These are phyloP conservation scores for Omphalotus olearius DNA, from an alignment of 1,284 basidiomycete genomes.

Conservation along the genomic window DNA sequence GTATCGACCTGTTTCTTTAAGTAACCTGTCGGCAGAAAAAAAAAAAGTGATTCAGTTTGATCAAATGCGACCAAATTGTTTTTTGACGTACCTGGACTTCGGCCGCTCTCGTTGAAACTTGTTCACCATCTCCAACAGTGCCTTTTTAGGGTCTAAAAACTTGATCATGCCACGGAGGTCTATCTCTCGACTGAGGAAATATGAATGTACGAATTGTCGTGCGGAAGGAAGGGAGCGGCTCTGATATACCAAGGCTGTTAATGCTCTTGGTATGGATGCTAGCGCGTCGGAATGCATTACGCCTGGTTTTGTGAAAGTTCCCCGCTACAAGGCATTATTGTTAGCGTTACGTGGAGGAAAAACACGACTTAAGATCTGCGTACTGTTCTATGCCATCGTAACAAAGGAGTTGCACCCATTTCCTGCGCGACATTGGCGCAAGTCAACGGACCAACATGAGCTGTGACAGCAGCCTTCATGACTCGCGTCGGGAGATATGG, in stretches of 20 bases:
- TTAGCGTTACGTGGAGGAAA: conserved; percentile 8
- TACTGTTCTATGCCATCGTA: conserved; percentile 71
- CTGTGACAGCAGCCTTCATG: conserved; percentile 86
- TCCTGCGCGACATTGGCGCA: conserved; percentile 83
- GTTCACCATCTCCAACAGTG: conserved; percentile 71
- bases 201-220: conserved; percentile 79
- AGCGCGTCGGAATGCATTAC: conserved; percentile 69
- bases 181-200: conserved; percentile 81
- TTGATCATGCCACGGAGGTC: conserved; percentile 85
- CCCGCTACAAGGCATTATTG: conserved; percentile 32
- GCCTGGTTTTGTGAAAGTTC: conserved; percentile 41
- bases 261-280: conserved; percentile 68
- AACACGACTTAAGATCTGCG: conserved; percentile 20
- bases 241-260: conserved; percentile 75
- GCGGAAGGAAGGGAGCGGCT: conserved; percentile 77
- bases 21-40: conserved; percentile 45
- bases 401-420: conserved; percentile 66
- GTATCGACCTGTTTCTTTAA: conserved; percentile 90
- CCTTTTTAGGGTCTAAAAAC: conserved; percentile 83
- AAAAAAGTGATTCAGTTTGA: conserved; percentile 6
- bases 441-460: conserved; percentile 84
- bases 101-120: conserved; percentile 75
- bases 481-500: conserved; percentile 91
- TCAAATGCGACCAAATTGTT: not conserved
- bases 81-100: conserved; percentile 58